A percentile compares a stretch with the other conserved stretches of the same genome.
phyloP scores from a whole-genome alignment of 768 basidiomycete species.

The Leucocoprinus sp. region DNA sequence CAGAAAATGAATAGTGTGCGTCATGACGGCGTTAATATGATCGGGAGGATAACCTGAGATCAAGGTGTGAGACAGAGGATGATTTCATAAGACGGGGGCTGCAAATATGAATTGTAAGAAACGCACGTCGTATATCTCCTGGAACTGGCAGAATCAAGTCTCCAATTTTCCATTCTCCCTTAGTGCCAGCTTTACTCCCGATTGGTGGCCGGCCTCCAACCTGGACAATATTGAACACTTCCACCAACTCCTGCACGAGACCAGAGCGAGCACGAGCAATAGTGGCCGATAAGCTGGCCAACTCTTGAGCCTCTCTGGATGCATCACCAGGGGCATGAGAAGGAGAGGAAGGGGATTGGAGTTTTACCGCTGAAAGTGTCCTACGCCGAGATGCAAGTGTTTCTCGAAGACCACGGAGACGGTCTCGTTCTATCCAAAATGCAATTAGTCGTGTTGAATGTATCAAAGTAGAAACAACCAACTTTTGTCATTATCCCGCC shows the following conservation, averaged over 20 bases:
- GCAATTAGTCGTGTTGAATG: too few relatives aligned
- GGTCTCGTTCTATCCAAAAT: too few relatives aligned
- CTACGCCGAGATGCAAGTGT: constrained; percentile 56
- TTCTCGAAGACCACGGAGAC: constrained; percentile 52
- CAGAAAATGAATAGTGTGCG: constrained; percentile 74
- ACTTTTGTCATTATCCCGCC: too few relatives aligned
- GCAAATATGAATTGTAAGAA: background rate
- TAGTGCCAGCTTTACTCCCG: constrained; percentile 66
- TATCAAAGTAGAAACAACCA: too few relatives aligned
- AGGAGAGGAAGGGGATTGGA: constrained; percentile 20
- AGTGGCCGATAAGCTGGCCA: constrained; percentile 41
- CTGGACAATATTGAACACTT: constrained; percentile 79
- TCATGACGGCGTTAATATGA: constrained; percentile 84
- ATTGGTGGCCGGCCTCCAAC: constrained; percentile 72
- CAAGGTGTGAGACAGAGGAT: background rate
- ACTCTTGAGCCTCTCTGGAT: constrained; percentile 37
- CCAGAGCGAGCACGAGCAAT: constrained; percentile 64
- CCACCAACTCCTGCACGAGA: constrained; percentile 74
- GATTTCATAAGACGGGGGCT: background rate
- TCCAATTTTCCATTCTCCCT: constrained; percentile 82
- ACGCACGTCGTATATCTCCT: constrained; percentile 70
- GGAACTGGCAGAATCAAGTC: constrained; percentile 76
- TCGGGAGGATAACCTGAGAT: constrained; percentile 68
- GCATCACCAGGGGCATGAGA: constrained; percentile 17
- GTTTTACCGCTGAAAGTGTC: constrained; percentile 52